Evolutionary conservation across 768 basidiomycete genomes (phyloP).

Genomic region (Phlegmacium glaucopus): DNA sequence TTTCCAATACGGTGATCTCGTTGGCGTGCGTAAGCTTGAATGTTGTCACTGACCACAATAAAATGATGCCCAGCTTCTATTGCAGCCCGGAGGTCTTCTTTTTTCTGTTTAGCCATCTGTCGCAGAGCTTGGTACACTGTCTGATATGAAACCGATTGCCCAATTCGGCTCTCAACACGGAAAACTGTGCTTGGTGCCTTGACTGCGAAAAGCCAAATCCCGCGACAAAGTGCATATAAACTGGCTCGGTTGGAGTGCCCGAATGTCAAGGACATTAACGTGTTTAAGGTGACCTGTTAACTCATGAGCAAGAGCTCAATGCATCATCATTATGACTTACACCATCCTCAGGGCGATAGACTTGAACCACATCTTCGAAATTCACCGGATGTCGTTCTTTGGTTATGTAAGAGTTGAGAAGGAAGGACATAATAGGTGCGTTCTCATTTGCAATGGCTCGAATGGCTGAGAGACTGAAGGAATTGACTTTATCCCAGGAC

Average conservation of each 20-base stretch:
- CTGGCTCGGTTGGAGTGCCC: conserved; percentile 10
- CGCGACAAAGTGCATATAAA: conserved; percentile 12
- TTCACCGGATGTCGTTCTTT: neutral
- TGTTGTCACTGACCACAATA: conserved; percentile 15
- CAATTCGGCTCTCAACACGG: conserved; percentile 15
- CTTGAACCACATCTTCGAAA: neutral
- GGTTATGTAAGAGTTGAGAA: neutral
- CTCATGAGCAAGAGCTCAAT: neutral
- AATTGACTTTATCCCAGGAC: conserved; percentile 3
- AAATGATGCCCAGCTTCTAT: neutral
- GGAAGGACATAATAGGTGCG: conserved; percentile 1
- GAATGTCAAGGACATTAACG: conserved; percentile 17
- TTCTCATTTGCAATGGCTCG: neutral
- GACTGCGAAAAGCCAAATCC: conserved; percentile 16
- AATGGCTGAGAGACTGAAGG: conserved; percentile 1
- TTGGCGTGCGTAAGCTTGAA: conserved; percentile 10
- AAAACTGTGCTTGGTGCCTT: conserved; percentile 14
- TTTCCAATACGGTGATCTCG: conserved; percentile 12
- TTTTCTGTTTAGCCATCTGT: conserved; percentile 8
- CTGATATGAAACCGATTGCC: conserved; percentile 11
- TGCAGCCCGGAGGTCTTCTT: neutral
- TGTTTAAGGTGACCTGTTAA: conserved; percentile 10
- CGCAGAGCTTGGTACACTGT: conserved; percentile 12
- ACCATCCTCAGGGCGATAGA: conserved; percentile 7
- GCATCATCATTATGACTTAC: conserved; percentile 1